These are phyloP conservation scores for Termitomyces sp. DNA, from an alignment of 768 basidiomycete genomes.

Conservation along the genomic window DNA sequence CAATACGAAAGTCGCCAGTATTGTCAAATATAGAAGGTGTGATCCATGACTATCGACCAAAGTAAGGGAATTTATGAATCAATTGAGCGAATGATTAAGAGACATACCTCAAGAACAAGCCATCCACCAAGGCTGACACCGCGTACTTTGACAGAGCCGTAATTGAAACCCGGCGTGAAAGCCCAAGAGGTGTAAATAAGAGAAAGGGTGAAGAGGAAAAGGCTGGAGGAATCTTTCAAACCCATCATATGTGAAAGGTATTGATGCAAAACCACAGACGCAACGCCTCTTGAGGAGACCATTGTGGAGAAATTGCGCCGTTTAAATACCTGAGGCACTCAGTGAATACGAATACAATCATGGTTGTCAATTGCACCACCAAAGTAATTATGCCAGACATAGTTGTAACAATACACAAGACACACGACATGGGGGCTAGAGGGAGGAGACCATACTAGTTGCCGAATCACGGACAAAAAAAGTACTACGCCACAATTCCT, in stretches of 20 bases:
- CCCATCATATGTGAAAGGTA: background rate
- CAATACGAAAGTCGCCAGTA: constrained; percentile 50
- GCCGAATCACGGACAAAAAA: background rate
- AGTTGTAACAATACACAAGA: background rate
- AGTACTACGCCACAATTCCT: background rate
- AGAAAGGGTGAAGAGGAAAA: constrained; percentile 19
- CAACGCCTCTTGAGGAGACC: constrained; percentile 16
- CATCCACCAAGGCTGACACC: constrained; percentile 77
- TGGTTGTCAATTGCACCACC: background rate
- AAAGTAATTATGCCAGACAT: background rate
- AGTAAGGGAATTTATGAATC: constrained; percentile 4
- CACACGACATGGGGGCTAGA: background rate
- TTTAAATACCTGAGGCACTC: background rate
- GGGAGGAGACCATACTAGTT: background rate
- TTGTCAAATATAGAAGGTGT: constrained; percentile 70
- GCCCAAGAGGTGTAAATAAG: constrained; percentile 24
- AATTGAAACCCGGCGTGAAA: constrained; percentile 57
- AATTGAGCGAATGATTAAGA: background rate
- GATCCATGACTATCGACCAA: constrained; percentile 56
- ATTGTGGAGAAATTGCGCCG: background rate
- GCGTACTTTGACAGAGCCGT: constrained; percentile 66
- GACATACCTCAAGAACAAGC: constrained; percentile 40
- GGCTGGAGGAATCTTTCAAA: background rate
- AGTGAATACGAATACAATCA: background rate
- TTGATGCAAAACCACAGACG: background rate